These are phyloP conservation scores for Candida oleophila DNA, from an alignment of 805 yeast species.

Conservation along the genomic window DNA sequence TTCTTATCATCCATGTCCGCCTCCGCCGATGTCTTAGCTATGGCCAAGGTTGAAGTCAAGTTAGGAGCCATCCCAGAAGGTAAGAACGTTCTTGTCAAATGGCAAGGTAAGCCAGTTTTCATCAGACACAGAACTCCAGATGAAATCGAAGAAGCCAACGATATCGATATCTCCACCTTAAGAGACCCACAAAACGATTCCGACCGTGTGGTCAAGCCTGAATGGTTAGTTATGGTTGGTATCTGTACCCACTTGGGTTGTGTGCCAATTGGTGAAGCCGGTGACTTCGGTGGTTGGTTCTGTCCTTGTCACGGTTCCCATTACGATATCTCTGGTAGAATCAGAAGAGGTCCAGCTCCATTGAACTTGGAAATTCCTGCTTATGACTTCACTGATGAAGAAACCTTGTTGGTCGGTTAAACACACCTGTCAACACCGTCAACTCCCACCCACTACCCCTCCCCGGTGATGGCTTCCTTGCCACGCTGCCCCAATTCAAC, in stretches of 20 bases:
- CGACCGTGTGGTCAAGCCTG: constrained; percentile 94
- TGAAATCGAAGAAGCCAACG: constrained; percentile 94
- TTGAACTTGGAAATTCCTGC: constrained; percentile 95
- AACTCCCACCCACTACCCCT: not conserved
- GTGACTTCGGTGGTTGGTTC: constrained; percentile 99
- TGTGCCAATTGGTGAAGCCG: constrained; percentile 99
- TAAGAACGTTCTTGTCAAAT: constrained; percentile 95
- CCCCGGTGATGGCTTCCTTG: too few relatives aligned
- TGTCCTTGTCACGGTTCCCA: constrained; percentile 99
- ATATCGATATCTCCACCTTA: constrained; percentile 68
- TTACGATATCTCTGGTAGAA: constrained; percentile 99
- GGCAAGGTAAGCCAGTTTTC: constrained; percentile 99
- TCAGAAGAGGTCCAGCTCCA: constrained; percentile 99
- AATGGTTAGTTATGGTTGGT: constrained; percentile 99
- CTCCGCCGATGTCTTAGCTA: constrained; percentile 96
- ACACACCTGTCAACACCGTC: not conserved
- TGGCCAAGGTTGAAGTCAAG: constrained; percentile 99
- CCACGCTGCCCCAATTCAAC: too few relatives aligned
- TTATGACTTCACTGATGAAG: constrained; percentile 75
- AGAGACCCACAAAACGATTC: constrained; percentile 95
- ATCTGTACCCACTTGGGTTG: constrained; percentile 99
- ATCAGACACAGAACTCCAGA: constrained; percentile 96
- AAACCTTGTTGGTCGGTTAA: constrained; percentile 87
- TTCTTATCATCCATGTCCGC: constrained; percentile 94
- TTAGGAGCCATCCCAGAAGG: constrained; percentile 93